Evolutionary conservation across 2,329 filamentous ascomycete species (phyloP), one percentile per base, ranked within the genome.

Genomic region (Colletotrichum cuscutae): DNA sequence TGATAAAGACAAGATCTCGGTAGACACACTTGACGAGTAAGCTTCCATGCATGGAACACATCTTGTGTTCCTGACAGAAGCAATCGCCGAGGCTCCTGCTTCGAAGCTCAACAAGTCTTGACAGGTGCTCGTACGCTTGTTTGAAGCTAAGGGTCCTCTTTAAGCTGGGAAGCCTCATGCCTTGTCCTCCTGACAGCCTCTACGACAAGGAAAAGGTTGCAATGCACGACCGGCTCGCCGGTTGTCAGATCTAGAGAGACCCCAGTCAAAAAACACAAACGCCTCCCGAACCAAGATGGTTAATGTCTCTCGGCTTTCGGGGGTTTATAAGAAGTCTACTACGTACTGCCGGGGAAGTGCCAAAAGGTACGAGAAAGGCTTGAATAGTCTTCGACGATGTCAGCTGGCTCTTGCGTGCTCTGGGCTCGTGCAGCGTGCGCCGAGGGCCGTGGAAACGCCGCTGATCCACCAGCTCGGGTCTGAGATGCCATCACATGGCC

Each of bases 401-500:
- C 61, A 52, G 46, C 32, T 49, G 54, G 61, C 12, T 56, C 46
- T 35, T 65, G 28, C 15, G 60, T 57, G 60, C 65, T 61, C 53
- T 28, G 42, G 56, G 61, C 46, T 65, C 35, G 56, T 61, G 32
- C 32, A 35, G 32, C 32, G 4, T 35, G 60, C 66, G 57, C 46
- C 32, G 53, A 60, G 61, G 61, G 35, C 53, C 60, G 60, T 49
- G 60, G 60, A 65, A 70, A 72, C 60, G 60, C 35, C 60, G 60
- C 28, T 42, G 70, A 70, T 72, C 70, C 70, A 72, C 70, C 60
- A 61, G 60, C 49, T 61, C 70, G 66, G 66, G 70, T 72, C 70
- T 70, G 70, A 72, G 66, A 72, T 72, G 66, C 56, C 56, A 70
- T 72, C 70, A 72, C 70, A 72, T 72, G 70, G 70, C 46, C 56